Evolutionary conservation across 1,139 yeast species (phyloP), one percentile per base, ranked within the genome.

Genomic region (Spencermartinsiella ligniputridi): DNA sequence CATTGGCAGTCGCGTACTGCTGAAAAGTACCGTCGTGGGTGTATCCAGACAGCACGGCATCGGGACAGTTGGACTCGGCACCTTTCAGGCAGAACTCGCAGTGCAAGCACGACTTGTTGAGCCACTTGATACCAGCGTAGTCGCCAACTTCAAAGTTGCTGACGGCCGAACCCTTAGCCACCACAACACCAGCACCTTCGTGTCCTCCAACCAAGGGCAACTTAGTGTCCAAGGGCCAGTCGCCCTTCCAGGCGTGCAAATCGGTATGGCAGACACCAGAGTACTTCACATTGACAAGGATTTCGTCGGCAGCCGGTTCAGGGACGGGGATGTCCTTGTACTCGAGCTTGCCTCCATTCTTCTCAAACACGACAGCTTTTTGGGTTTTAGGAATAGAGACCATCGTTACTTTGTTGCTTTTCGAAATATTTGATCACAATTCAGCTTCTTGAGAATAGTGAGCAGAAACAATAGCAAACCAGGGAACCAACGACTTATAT

Each of bases 101-200:
- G 46, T 75, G 60, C 70, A 79, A 68, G 70, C 94, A 84, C 41
- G 89, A 80, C 53, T 83, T 80, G 66, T 83, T 81, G 65, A 83
- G 57, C 76, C 76, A 73, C 66, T 84, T 83, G 62, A 83, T 71
- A 63, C 92, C 94, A 48, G 92, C 94, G 43, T 64, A 71, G 64
- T 84, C 92, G 60, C 94, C 94, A 58, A 82, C 64, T 61, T 82
- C 75, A 71, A 84, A 82, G 62, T 82, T 81, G 57, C 69, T 74
- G 54, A 83, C 94, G 54, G 78, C 73, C 37, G 70, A 70, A 61
- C 92, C 94, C 61, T 71, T 78, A 54, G 75, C 88, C 48, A 83
- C 90, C 52, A 84, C 92, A 32, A 78, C 78, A 67, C 94, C 94
- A 32, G 90, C 89, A 69, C 92, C 92, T 69, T 84, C 94, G 72